Evolutionary conservation across 1,139 yeast species (phyloP), one percentile per base, ranked within the genome.

Genomic region (Blastobotrys apis): DNA sequence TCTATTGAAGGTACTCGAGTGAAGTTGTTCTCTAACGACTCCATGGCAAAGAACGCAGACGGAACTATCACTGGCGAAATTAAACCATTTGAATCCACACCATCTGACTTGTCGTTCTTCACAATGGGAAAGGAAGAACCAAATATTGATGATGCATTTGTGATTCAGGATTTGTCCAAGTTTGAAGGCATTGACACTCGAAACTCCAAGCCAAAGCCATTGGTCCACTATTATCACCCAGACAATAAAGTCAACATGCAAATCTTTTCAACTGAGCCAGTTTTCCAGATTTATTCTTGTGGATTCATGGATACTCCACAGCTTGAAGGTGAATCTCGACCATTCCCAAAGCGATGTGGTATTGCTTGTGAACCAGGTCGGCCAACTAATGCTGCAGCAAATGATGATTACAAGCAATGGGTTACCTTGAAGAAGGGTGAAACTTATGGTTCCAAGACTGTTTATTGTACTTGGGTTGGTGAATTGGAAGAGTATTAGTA

Each of bases 271-370:
- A 81, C 87, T 1, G 88, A 81, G 51, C 88, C 88, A 4, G 67
- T 79, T 3, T 80, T 77, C 69, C 87, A 81, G 62, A 68, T 81
- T 43, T 81, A 81, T 63, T 78, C 86, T 30, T 84, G 84, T 27
- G 80, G 76, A 52, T 68, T 67, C 43, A 68, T 74, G 46, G 56
- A 71, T 47, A 67, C 72, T 34, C 60, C 58, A 6, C 47, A 46
- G 26, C 55, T 58, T 25, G 64, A 63, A 6, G 71, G 70, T 2
- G 64, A 61, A 47, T 21, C 62, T 5, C 62, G 63, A 19, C 55
- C 53, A 25, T 70, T 62, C 53, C 64, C 67, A 22, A 58, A 68
- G 25, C 71, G 85, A 59, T 63, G 74, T 44, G 87, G 85, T 4
- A 73, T 81, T 60, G 80, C 84, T 51, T 67, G 80, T 37, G 88